Base-by-base conservation (phyloP, 352 stramenopile genomes). In the Phytophthora cajani region DNA sequence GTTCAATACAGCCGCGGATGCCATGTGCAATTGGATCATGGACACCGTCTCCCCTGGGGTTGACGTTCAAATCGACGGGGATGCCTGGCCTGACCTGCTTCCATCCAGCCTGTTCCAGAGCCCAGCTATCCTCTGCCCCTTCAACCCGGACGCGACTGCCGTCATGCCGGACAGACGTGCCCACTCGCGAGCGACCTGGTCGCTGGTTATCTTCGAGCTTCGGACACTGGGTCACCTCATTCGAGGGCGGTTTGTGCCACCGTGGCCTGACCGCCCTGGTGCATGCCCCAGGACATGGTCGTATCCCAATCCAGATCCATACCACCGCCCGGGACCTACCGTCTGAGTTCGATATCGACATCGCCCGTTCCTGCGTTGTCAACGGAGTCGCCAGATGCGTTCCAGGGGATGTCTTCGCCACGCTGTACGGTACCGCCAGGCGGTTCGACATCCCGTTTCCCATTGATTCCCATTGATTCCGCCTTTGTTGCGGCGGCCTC, bases 101-200 rank as follows among this genome's bases (percentile, higher is more conserved):
- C 21, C 21, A 23, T 23, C 21, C 21, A 23, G 21, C 21, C 21
- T 23, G 21, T 23, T 23, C 21, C 21, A 23, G 21, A 23, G 21
- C 1, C 21, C 21, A 23, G 21, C 21, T 1, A 23, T 23, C 21
- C 21, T 23, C 12, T 16, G 14, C 21, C 2, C 40, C 40, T 47
- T 47, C 7, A 47, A 6, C 40, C 40, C 40, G 14, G 40, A n/a
- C 40, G 14, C 38, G 14, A 21, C 40, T 16, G 16, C 17, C 40
- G 21, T 47, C 16, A 6, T 21, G 40, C 21, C 17, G 1, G 42
- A 64, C 16, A 0, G 19, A 0, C 21, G 32, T 4, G 60, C 53
- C 17, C 55, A 69, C 9, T 30, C 6, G 19, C 5, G 7, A 2
- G 54, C 25, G 36, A 58, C 61, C 32, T 67, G 60, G 67, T 69